Evolutionary conservation across 2,329 filamentous ascomycete species (phyloP).

Genomic region (Verticillium zaregamsianum): DNA sequence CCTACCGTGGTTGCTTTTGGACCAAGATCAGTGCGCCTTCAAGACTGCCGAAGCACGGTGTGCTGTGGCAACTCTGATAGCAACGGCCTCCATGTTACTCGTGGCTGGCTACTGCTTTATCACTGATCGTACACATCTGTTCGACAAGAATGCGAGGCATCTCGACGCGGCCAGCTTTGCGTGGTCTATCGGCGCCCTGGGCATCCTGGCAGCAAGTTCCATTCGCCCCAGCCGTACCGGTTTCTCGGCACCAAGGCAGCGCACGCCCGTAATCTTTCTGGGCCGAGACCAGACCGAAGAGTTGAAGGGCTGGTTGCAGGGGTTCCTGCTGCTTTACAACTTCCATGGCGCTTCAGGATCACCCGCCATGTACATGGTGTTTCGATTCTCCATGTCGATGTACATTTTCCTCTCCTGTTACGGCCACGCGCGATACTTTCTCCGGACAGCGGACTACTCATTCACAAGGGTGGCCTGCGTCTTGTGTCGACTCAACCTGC

Average conservation of each 20-base stretch:
- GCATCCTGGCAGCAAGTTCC: constrained; percentile 15
- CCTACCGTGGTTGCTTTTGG: constrained; percentile 7
- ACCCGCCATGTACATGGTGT: constrained; percentile 49
- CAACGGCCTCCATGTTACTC: constrained; percentile 19
- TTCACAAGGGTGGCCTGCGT: constrained; percentile 39
- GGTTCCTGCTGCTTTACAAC: constrained; percentile 47
- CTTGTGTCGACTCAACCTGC: constrained; percentile 52
- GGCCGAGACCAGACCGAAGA: constrained; percentile 56
- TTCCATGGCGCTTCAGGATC: constrained; percentile 46
- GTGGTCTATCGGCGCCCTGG: constrained; percentile 14
- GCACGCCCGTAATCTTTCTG: constrained; percentile 22
- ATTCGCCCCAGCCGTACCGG: neutral
- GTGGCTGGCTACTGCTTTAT: constrained; percentile 41
- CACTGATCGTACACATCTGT: constrained; percentile 49
- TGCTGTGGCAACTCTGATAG: constrained; percentile 18
- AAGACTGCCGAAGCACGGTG: constrained; percentile 18
- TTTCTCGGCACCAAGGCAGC: neutral
- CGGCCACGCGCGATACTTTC: constrained; percentile 56
- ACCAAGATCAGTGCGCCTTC: constrained; percentile 9
- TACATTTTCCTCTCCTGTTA: constrained; percentile 62
- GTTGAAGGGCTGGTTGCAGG: constrained; percentile 65
- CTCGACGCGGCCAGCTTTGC: constrained; percentile 26
- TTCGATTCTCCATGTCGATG: constrained; percentile 48
- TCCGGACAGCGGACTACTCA: constrained; percentile 53
- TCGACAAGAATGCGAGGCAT: constrained; percentile 47